phyloP scores from a whole-genome alignment of 2,329 filamentous ascomycete genomes.

The Penicillium frequentans region DNA sequence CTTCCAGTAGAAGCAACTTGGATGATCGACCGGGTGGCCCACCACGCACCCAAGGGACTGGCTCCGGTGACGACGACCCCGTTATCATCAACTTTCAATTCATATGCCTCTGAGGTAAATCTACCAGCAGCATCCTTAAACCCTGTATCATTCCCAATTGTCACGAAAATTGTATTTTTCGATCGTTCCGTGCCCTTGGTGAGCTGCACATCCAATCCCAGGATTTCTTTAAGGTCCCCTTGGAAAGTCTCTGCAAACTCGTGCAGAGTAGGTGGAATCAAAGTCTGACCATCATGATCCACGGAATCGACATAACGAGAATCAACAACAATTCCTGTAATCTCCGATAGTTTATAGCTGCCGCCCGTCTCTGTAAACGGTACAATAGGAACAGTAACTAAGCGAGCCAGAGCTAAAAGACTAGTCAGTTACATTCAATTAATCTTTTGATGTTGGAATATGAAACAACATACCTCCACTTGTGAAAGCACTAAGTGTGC shows the following conservation, averaged over 20 bases:
- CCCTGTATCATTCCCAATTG: conserved; percentile 21
- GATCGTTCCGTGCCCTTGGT: conserved; percentile 36
- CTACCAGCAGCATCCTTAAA: conserved; percentile 51
- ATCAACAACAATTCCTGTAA: conserved; percentile 37
- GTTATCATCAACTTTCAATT: conserved; percentile 38
- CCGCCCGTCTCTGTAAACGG: conserved; percentile 13
- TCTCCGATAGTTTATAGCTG: conserved; percentile 1
- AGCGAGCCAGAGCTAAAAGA: conserved; percentile 6
- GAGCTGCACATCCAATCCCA: conserved; percentile 39
- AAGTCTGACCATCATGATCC: conserved; percentile 49
- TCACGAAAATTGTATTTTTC: conserved; percentile 46
- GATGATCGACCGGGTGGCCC: conserved; percentile 57
- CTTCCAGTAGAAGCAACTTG: conserved; percentile 32
- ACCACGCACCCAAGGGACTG: conserved; percentile 58
- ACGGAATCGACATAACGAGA: conserved; percentile 39
- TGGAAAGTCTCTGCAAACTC: conserved; percentile 52
- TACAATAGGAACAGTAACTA: conserved; percentile 26
- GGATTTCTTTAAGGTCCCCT: conserved; percentile 45
- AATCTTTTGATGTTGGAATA: neutral
- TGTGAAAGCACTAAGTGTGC: neutral
- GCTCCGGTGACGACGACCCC: conserved; percentile 53
- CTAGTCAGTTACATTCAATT: neutral
- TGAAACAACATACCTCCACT: neutral
- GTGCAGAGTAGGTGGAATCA: conserved; percentile 52
- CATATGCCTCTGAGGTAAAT: conserved; percentile 53